Conservation (phyloP, 1,139 yeast genomes). For the Meyerozyma elateridarum region DNA sequence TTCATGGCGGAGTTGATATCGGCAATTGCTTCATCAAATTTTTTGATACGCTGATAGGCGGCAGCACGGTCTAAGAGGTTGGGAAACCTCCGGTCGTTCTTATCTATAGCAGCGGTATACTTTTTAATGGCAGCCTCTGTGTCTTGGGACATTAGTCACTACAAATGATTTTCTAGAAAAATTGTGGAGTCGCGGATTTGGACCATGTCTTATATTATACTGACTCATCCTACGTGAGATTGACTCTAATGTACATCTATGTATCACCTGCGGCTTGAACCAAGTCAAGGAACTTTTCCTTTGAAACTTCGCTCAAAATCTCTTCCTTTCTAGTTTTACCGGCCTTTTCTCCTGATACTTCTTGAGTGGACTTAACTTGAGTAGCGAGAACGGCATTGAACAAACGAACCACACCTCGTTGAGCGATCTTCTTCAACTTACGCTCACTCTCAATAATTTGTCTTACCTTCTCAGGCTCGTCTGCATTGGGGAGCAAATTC, state of each 20-base stretch:
- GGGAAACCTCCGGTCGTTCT: conserved; percentile 44
- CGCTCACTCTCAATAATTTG: conserved; percentile 65
- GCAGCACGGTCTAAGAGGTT: conserved; percentile 54
- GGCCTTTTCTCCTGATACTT: conserved; percentile 30
- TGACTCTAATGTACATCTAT: conserved; percentile 10
- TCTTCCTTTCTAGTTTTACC: conserved; percentile 51
- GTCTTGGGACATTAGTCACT: conserved; percentile 3
- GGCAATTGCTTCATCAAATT: conserved; percentile 45
- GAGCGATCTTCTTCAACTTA: conserved; percentile 76
- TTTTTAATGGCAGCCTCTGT: conserved; percentile 22
- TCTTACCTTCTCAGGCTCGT: conserved; percentile 48
- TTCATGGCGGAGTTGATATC: conserved; percentile 54
- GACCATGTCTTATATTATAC: too few species aligned
- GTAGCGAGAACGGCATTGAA: conserved; percentile 88
- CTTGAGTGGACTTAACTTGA: conserved; percentile 57
- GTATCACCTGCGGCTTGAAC: conserved; percentile 74
- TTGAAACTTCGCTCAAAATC: conserved; percentile 73
- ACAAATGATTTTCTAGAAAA: neutral
- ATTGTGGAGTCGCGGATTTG: too few species aligned
- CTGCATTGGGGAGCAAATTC: conserved; percentile 60
- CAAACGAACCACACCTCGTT: conserved; percentile 86
- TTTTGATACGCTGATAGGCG: conserved; percentile 50
- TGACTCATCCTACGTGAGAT: too few species aligned
- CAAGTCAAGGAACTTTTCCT: conserved; percentile 83
- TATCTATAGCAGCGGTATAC: conserved; percentile 29